A percentile compares a stretch with the other conserved stretches of the same genome.
These are phyloP conservation scores for Huntiella savannae DNA, from an alignment of 2,329 filamentous ascomycete species.

Conservation along the genomic window DNA sequence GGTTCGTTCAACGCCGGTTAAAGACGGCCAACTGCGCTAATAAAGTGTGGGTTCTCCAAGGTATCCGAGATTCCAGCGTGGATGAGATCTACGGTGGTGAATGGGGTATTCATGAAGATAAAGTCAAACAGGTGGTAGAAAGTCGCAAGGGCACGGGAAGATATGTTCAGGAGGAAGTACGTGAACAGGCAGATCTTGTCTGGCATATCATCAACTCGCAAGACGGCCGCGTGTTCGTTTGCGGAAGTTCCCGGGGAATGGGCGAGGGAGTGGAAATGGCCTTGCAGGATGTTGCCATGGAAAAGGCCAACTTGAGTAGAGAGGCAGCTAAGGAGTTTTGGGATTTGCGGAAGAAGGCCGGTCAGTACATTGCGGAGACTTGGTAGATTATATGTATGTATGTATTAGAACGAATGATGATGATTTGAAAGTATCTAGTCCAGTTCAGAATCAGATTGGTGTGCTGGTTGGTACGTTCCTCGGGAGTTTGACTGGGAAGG, in stretches of 20 bases:
- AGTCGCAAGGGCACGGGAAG: constrained; percentile 58
- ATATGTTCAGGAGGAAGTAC: constrained; percentile 93
- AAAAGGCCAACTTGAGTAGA: constrained; percentile 68
- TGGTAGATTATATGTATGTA: constrained; percentile 25
- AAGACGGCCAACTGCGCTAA: constrained; percentile 93
- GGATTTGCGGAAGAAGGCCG: constrained; percentile 75
- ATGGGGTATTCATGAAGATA: constrained; percentile 80
- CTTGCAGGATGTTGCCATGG: constrained; percentile 76
- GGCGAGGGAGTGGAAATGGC: constrained; percentile 86
- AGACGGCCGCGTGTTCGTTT: constrained; percentile 93
- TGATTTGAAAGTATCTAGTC: too few relatives aligned
- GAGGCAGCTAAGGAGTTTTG: constrained; percentile 78
- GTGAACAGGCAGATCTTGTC: constrained; percentile 80
- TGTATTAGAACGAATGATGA: neutral
- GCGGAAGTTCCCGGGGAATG: constrained; percentile 90
- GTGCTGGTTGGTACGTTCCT: too few relatives aligned
- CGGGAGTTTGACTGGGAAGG: too few relatives aligned
- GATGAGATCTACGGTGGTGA: constrained; percentile 95
- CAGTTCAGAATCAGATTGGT: too few relatives aligned
- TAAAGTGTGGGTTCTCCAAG: constrained; percentile 94
- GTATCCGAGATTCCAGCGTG: constrained; percentile 78
- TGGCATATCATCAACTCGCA: constrained; percentile 95
- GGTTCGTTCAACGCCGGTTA: constrained; percentile 84
- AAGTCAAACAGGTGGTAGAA: constrained; percentile 67
- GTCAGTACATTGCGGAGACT: constrained; percentile 84